Evolutionary conservation across 371 early-diverging fungal genomes (phyloP).

Genomic region (Haplosporangium sp.): DNA sequence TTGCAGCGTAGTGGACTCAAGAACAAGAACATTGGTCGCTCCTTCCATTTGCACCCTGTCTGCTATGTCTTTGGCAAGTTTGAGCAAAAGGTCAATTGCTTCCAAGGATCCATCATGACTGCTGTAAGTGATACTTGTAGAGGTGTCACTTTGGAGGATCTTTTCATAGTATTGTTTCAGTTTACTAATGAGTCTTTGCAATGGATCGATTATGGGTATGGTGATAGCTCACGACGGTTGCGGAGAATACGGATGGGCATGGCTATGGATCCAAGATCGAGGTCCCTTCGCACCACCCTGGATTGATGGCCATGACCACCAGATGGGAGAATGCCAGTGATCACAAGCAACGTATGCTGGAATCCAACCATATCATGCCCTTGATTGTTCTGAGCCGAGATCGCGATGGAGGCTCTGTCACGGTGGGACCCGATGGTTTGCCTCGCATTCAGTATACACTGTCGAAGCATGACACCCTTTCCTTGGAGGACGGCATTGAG

Average conservation of each 20-base stretch:
- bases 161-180: neutral
- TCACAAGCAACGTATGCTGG: constrained; percentile 68
- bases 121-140: constrained; percentile 55
- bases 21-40: constrained; percentile 78
- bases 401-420: constrained; percentile 64
- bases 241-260: constrained; percentile 64
- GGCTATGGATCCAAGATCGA: constrained; percentile 81
- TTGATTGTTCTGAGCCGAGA: constrained; percentile 76
- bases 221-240: constrained; percentile 58
- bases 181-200: too few relatives aligned
- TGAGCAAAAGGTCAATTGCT: constrained; percentile 62
- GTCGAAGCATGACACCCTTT: constrained; percentile 64
- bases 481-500: constrained; percentile 63
- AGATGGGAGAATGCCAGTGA: constrained; percentile 69
- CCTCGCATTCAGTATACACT: constrained; percentile 60
- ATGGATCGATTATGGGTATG: neutral
- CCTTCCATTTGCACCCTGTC: constrained; percentile 76
- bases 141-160: constrained; percentile 4
- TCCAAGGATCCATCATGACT: constrained; percentile 79
- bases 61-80: constrained; percentile 70
- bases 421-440: constrained; percentile 51
- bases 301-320: constrained; percentile 54
- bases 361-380: constrained; percentile 59
- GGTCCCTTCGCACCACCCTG: constrained; percentile 71
- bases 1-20: constrained; percentile 73